Evolutionary conservation across 192 early-diverging fungal species (phyloP).

Genomic region (Coemansia umbellata): DNA sequence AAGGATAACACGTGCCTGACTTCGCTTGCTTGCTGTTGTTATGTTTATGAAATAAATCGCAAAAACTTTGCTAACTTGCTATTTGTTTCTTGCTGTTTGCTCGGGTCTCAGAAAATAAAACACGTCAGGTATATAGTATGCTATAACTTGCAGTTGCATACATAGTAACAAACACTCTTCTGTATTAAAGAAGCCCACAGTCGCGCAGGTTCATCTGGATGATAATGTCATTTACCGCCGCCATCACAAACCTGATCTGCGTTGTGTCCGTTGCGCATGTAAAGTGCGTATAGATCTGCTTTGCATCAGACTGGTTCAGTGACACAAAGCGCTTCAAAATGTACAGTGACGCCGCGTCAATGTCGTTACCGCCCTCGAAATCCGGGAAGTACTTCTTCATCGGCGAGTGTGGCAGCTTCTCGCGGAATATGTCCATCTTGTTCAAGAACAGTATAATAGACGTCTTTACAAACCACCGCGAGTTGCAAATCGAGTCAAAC

Average conservation of each 20-base stretch:
- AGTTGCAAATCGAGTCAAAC: constrained; percentile 98
- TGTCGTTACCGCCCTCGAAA: constrained; percentile 71
- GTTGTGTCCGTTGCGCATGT: constrained; percentile 84
- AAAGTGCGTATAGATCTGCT: constrained; percentile 86
- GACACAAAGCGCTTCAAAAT: constrained; percentile 77
- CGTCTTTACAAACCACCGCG: constrained; percentile 93
- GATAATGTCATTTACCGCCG: constrained; percentile 86
- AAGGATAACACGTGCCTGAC: no score
- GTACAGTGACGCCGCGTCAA: constrained; percentile 73
- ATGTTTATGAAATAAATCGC: no score
- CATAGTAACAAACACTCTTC: not conserved
- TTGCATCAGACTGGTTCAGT: constrained; percentile 72
- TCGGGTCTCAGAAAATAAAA: not conserved
- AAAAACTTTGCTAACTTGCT: no score
- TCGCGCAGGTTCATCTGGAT: constrained; percentile 80
- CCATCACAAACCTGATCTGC: constrained; percentile 88
- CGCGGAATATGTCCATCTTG: constrained; percentile 95
- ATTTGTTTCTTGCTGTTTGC: no score
- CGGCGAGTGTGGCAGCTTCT: constrained; percentile 81
- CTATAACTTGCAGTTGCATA: no score
- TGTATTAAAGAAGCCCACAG: constrained; percentile 68
- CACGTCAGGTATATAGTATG: no score
- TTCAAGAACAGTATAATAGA: constrained; percentile 99
- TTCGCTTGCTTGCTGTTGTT: no score
- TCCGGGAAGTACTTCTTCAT: constrained; percentile 89